Evolutionary conservation across 306 rosid species (phyloP).

Genomic region (Oxytropis ochrocephala): DNA sequence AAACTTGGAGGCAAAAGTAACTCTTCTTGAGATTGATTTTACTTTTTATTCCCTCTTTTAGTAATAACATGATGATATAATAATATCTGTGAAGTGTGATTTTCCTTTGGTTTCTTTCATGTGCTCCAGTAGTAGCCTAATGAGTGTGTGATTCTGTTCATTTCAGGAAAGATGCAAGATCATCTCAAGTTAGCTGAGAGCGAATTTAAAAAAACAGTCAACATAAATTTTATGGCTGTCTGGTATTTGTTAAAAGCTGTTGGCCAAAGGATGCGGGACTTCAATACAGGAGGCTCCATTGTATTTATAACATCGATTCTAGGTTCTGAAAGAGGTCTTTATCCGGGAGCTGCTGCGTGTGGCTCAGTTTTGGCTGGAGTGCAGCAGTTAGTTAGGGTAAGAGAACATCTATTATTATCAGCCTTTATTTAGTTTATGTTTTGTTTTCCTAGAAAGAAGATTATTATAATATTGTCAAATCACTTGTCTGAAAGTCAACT

Average conservation of each 20-base stretch:
- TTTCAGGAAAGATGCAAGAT: conserved; percentile 58
- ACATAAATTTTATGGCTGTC: conserved; percentile 61
- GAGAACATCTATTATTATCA: not conserved
- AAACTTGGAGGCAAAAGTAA: no score
- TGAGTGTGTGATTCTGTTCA: not conserved
- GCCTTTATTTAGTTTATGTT: not conserved
- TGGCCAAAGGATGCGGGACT: conserved; percentile 63
- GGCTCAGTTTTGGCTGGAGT: conserved; percentile 61
- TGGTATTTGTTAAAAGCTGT: conserved; percentile 75
- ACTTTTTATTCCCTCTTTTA: not conserved
- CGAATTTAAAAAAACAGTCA: conserved; percentile 57
- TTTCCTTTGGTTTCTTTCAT: not conserved
- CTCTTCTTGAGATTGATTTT: not conserved
- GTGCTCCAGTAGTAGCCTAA: no score
- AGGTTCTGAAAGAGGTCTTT: conserved; percentile 73
- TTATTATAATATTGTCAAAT: not conserved
- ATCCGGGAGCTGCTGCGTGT: conserved; percentile 70
- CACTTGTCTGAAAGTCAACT: no score
- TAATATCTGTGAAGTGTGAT: not conserved
- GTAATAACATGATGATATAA: not conserved
- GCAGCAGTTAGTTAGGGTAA: conserved; percentile 77
- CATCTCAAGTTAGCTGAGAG: conserved; percentile 46
- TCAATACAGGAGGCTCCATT: conserved; percentile 72
- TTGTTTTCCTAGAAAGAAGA: not conserved
- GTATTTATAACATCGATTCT: conserved; percentile 50